Base-by-base conservation (phyloP, 2,329 filamentous ascomycete species). In the Pseudovirgaria hyperparasitica region DNA sequence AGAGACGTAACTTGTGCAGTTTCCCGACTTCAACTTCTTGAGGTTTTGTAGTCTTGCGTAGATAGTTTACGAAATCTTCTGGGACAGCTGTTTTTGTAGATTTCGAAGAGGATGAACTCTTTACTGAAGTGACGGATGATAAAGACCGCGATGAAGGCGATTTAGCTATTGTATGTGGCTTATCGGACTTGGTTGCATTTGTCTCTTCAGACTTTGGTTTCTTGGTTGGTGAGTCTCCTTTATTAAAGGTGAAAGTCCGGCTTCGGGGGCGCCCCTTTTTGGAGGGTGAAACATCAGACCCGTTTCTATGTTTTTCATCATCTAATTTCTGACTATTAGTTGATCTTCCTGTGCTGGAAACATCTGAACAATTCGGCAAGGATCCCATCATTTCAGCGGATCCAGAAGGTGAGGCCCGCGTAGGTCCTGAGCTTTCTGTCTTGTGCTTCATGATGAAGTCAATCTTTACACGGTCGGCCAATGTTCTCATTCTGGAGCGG, bases 21-120 rank as follows among this genome's bases (percentile, higher is more conserved):
- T 90, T 87, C 23, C 86, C 85, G n/a, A 96, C 82, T 51, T 96
- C 87, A 7, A 94, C 77, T 20, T 75, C 62, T 43, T 90, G 72
- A 0, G 85, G 85, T 54, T 82, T 79, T 39, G 76, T 77, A 2
- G 81, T 76, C 52, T 84, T 86, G 43, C 72, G 70, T 40, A 94
- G 59, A 49, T 94, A 93, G 13, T 71, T 65, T 19, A 96, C 85
- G 55, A 92, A 93, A 45, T 94, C 84, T 22, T 72, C 68, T 0
- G 86, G 82, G 6, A 74, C 68, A 27, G 82, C 74, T 23, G 82
- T 70, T 29, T 76, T 73, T 43, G 82, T 82, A 30, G 77, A 72
- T 53, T 78, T 78, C 28, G 72, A 69, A 14, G 81, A 60, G 18
- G 77, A 58, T 6, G 60, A 65, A 26, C 68, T 68, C 17, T 66